Evolutionary conservation across 108 stramenopile species (phyloP).

Genomic region (Skeletonema menzelii): DNA sequence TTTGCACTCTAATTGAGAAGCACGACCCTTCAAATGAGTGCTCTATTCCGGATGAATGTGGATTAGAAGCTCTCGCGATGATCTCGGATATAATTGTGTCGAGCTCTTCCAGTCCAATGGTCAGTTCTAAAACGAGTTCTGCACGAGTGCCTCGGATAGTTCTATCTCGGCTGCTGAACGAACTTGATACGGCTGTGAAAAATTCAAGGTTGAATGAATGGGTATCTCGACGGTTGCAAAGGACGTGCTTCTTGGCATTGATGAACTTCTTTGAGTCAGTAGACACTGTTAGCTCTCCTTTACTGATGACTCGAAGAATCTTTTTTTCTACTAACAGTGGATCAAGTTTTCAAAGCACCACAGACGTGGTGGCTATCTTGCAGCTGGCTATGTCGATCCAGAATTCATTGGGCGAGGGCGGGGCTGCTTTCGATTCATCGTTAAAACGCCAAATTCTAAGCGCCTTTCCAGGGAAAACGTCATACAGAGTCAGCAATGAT

Average conservation of each 20-base stretch:
- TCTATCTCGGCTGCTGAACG: conserved; percentile 15
- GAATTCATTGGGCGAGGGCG: neutral
- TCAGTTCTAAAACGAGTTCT: neutral
- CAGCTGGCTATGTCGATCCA: neutral
- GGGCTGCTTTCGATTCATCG: neutral
- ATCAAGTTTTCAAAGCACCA: neutral
- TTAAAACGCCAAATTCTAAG: neutral
- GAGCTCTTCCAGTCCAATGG: neutral
- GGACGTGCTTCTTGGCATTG: conserved; percentile 17
- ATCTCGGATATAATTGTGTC: conserved; percentile 24
- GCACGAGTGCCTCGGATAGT: neutral
- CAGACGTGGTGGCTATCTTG: neutral
- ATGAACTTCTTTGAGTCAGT: conserved; percentile 14
- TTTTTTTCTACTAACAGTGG: neutral
- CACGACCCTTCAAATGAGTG: conserved; percentile 8
- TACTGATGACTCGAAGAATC: neutral
- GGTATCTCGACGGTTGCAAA: conserved; percentile 16
- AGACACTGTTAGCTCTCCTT: neutral
- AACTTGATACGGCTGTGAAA: conserved; percentile 4
- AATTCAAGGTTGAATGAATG: conserved; percentile 17
- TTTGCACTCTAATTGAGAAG: conserved; percentile 28
- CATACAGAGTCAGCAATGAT: neutral
- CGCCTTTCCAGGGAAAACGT: neutral
- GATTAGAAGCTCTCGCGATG: conserved; percentile 15
- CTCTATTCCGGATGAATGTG: conserved; percentile 33